Base-by-base conservation (phyloP, 2,329 filamentous ascomycete genomes). In the Fusarium torreyae region DNA sequence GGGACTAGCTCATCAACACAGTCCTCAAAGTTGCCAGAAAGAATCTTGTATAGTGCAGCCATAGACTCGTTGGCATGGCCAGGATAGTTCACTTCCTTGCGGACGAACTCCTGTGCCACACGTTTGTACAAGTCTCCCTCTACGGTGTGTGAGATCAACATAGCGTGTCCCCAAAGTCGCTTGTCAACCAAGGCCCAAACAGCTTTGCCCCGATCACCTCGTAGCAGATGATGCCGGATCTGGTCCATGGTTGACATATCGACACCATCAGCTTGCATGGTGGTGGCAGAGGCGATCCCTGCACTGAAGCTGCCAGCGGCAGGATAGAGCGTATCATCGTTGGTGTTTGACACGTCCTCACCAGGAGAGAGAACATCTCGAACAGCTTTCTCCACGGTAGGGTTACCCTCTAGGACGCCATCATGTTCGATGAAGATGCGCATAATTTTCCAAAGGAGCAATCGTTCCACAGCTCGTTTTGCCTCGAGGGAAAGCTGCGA, bases 1-100 rank as follows among this genome's bases (percentile, higher is more conserved):
- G 96, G 94, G 2, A 99, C 96, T 57, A 99, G 89, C 79, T 98
- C 94, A 77, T 99, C 96, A 17, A 98, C 91, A 70, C 94, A 97
- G 73, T 99, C 96, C 69, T 98, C 94, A 60, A 92, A 89, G 76
- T 98, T 99, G 1, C 96, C 95, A 24, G 94, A 96, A 64, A 99
- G 91, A 1, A 98, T 90, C 76, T 97, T 94, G 78, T 99, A 99
- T 5, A 99, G 82, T 0, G 95, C 94, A 31, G 95, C 94, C 45
- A 99, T 85, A 3, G 95, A 93, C 78, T 98, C 92, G 54, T 94
- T 94, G 72, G 92, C 93, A 55, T 91, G 89, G 3, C 92, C 90
- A 5, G 91, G 84, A 53, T 91, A 91, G 77, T 96, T 97, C 57
- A 99, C 93, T 78, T 99, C 96, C 75, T 97, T 94, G 71, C 94